Evolutionary conservation across 345 rosid species (phyloP), one percentile per base, ranked within the genome.

Genomic region (Brassica rapa): DNA sequence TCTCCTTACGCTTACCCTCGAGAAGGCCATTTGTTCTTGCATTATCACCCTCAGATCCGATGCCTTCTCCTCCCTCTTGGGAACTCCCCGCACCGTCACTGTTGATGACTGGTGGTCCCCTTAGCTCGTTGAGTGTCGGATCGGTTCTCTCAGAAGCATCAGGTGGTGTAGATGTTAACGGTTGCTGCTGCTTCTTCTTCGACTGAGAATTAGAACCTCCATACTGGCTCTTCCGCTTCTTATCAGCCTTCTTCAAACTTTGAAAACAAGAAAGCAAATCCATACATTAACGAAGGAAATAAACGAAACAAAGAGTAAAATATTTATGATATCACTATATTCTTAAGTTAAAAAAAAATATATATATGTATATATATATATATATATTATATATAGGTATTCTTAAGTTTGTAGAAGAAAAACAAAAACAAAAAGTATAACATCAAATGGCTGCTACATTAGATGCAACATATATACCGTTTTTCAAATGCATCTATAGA

Each of bases 401-500:
- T 27, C 30, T 27, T 27, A 27, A 27, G 30, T 27, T 27, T 27
- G 30, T 27, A 27, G 30, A 27, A 27, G 30, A 27, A 27, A 27
- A 59, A 37, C 12, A 11, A n/a, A 53, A 73, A 56, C 39, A 10
- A 51, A 56, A 73, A 55, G 68, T 35, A 39, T 35, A 21, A 25
- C 53, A 49, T 3, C 8, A 41, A 37, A 53, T 14, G 55, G 55
- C 39, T 27, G 43, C 12, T 30, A 27, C 55, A 51, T 3, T 39
- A 51, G 24, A 12, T 30, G 46, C 12, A 9, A 51, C 6, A 2
- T 83, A 93, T 30, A 5, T 41, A 41, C 99, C 97, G 88, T 82
- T 86, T 90, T 80, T 96, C 98, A 80, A 93, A 96, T 67, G 95
- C 92, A 65, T 90, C 97, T 4, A 96, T 87, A 78, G 90, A 90